Conservation (phyloP, 495 filamentous ascomycete genomes). For the Hypoxylon subgilvum region DNA sequence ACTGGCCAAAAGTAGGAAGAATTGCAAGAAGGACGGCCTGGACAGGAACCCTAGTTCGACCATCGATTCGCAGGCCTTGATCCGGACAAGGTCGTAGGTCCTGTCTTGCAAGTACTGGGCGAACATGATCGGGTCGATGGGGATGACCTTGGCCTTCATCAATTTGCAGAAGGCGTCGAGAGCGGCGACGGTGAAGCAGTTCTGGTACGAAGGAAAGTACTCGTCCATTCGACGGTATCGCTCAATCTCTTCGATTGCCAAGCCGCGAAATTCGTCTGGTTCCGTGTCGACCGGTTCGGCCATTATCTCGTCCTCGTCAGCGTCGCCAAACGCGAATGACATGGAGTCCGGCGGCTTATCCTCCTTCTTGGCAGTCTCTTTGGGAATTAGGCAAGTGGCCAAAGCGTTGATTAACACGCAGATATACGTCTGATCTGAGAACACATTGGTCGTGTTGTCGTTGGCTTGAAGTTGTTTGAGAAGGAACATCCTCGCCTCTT, state of each 20-base stretch:
- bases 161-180: conserved; percentile 76
- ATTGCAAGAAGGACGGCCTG: conserved; percentile 65
- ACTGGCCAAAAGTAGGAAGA: conserved; percentile 73
- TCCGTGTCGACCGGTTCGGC: conserved; percentile 44
- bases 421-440: conserved; percentile 86
- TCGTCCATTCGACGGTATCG: conserved; percentile 91
- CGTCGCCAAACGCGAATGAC: conserved; percentile 50
- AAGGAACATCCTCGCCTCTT: conserved; percentile 76
- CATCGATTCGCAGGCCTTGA: conserved; percentile 82
- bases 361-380: conserved; percentile 54
- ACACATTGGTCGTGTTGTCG: conserved; percentile 86
- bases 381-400: conserved; percentile 73
- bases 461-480: conserved; percentile 90
- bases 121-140: conserved; percentile 68
- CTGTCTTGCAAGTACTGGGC: conserved; percentile 78
- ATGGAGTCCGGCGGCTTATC: conserved; percentile 48
- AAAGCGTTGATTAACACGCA: conserved; percentile 80
- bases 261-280: conserved; percentile 62
- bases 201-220: conserved; percentile 90
- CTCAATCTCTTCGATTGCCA: conserved; percentile 83
- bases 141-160: conserved; percentile 72
- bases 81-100: conserved; percentile 78
- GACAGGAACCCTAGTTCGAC: conserved; percentile 76
- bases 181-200: conserved; percentile 83
- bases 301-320: conserved; percentile 44